Conservation (phyloP, 1,284 basidiomycete genomes). For the Porodaedalea pini region DNA sequence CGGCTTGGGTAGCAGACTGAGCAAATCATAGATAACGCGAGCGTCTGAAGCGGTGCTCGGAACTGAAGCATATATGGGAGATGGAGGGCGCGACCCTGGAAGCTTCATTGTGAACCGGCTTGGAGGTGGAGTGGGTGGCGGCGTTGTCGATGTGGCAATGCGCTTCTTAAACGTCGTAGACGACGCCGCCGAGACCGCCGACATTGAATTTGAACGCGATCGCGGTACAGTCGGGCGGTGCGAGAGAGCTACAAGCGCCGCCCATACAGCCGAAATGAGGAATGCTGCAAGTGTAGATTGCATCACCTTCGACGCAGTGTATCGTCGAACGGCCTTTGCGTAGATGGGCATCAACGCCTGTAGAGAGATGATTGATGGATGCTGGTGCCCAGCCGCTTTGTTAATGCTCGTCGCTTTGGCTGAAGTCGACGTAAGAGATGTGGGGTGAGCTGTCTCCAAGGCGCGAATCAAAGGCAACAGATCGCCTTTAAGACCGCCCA, state of each 20-base stretch:
- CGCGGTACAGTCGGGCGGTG: slow-evolving; percentile 45
- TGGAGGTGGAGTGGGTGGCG: slow-evolving; percentile 55
- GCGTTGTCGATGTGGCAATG: slow-evolving; percentile 41
- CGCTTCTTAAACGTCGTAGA: slow-evolving; percentile 36
- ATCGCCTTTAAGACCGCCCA: slow-evolving; percentile 57
- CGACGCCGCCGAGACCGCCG: slow-evolving; percentile 27
- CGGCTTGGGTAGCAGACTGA: slow-evolving; percentile 62
- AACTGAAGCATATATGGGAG: slow-evolving; percentile 42
- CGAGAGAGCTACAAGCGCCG: slow-evolving; percentile 62
- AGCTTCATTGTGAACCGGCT: slow-evolving; percentile 64
- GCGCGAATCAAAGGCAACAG: slow-evolving; percentile 57
- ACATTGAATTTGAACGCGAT: slow-evolving; percentile 42
- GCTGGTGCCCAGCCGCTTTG: slow-evolving; percentile 41
- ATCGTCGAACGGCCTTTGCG: slow-evolving; percentile 52
- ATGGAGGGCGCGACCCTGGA: slow-evolving; percentile 63
- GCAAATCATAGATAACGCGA: slow-evolving; percentile 53
- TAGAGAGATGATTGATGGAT: slow-evolving; percentile 57
- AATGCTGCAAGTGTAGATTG: slow-evolving; percentile 62
- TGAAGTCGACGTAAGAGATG: slow-evolving; percentile 26
- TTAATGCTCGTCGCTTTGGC: slow-evolving; percentile 34
- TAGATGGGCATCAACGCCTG: slow-evolving; percentile 60
- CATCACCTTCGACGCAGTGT: slow-evolving; percentile 47
- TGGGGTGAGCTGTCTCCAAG: slow-evolving; percentile 39
- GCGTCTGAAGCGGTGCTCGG: slow-evolving; percentile 52
- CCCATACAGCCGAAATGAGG: slow-evolving; percentile 70